phyloP scores from a whole-genome alignment of 495 filamentous ascomycete species.

The Tuber indicum region DNA sequence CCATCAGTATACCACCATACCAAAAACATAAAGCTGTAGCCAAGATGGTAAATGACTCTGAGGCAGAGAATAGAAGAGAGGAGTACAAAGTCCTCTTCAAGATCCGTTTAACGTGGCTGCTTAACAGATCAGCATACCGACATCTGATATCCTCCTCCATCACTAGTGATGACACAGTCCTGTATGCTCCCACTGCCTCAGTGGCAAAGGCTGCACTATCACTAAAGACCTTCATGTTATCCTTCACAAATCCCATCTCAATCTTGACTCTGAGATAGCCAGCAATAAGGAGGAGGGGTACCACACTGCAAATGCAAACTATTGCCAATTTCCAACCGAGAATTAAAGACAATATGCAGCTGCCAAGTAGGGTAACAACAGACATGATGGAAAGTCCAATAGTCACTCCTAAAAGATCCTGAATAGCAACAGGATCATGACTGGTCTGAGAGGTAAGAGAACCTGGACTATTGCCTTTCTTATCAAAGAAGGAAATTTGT shows the following conservation, averaged over 20 bases:
- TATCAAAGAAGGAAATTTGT: slow-evolving; percentile 55
- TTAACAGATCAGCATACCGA: slow-evolving; percentile 50
- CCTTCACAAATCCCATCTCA: slow-evolving; percentile 51
- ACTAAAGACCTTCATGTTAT: slow-evolving; percentile 51
- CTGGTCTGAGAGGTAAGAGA: slow-evolving; percentile 50
- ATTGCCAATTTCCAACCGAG: slow-evolving; percentile 56
- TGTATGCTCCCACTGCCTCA: slow-evolving; percentile 53
- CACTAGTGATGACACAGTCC: slow-evolving; percentile 53
- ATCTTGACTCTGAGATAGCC: slow-evolving; percentile 52
- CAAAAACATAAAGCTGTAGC: slow-evolving; percentile 55
- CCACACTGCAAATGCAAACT: slow-evolving; percentile 48
- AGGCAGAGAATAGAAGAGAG: slow-evolving; percentile 49
- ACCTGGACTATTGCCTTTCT: slow-evolving; percentile 49
- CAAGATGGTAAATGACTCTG: slow-evolving; percentile 50
- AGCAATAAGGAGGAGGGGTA: slow-evolving; percentile 49
- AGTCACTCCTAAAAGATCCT: slow-evolving; percentile 57
- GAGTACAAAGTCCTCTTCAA: slow-evolving; percentile 51
- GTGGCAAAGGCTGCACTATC: slow-evolving; percentile 55
- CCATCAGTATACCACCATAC: slow-evolving; percentile 46
- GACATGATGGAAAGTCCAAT: slow-evolving; percentile 51
- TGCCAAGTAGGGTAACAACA: slow-evolving; percentile 49
- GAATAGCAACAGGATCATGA: slow-evolving; percentile 56
- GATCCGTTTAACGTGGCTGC: slow-evolving; percentile 49
- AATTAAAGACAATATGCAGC: slow-evolving; percentile 49
- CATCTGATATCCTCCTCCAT: slow-evolving; percentile 50